Evolutionary conservation across 345 rosid species (phyloP).

Genomic region (Dipteronia dyeriana): DNA sequence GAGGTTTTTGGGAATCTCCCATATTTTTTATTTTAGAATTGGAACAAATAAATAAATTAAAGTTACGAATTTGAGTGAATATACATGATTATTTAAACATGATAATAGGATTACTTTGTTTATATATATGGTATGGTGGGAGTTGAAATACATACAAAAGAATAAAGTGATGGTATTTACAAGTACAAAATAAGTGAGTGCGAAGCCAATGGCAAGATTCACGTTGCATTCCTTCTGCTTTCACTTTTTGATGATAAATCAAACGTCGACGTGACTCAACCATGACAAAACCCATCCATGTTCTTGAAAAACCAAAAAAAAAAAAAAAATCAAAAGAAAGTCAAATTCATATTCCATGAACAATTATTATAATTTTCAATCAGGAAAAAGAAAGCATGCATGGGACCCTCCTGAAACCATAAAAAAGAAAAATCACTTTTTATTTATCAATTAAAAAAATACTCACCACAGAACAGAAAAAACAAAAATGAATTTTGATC

Average conservation of each 20-base stretch:
- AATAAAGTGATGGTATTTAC: background rate
- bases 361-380: conserved; percentile 2
- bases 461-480: background rate
- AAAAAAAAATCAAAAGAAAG: background rate
- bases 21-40: too few relatives aligned
- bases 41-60: too few relatives aligned
- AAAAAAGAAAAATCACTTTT: background rate
- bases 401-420: conserved; percentile 4
- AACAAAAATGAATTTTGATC: conserved; percentile 15
- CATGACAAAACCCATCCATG: conserved; percentile 35
- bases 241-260: conserved; percentile 19
- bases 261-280: conserved; percentile 61
- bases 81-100: too few relatives aligned
- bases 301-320: background rate
- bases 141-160: background rate
- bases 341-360: conserved; percentile 23
- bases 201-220: background rate
- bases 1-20: too few relatives aligned
- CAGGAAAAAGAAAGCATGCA: background rate
- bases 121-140: background rate
- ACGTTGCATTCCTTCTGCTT: conserved; percentile 10
- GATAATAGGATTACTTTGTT: too few relatives aligned
- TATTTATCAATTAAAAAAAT: background rate
- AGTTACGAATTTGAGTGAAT: too few relatives aligned
- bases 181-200: background rate